These are phyloP conservation scores for Coemansia sp. DNA, from an alignment of 192 early-diverging fungal species.

Conservation along the genomic window DNA sequence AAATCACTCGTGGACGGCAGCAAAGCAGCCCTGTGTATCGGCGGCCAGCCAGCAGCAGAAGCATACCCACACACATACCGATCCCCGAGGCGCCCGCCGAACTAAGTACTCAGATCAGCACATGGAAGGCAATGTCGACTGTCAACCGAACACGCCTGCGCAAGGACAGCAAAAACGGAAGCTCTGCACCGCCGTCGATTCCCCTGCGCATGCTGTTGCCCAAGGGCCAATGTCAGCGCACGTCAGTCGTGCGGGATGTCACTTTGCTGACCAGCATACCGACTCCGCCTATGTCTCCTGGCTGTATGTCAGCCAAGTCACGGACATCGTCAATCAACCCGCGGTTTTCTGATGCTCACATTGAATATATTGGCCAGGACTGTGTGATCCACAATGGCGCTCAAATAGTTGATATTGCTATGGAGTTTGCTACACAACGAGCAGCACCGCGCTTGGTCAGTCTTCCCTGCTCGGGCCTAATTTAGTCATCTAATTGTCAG, in stretches of 20 bases:
- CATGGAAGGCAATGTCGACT: conserved; percentile 6
- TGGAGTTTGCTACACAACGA: conserved; percentile 31
- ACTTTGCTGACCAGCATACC: not conserved
- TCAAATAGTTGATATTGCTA: conserved; percentile 41
- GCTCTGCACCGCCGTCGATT: conserved; percentile 24
- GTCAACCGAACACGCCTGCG: conserved; percentile 9
- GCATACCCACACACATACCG: not conserved
- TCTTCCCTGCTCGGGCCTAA: conserved; percentile 12
- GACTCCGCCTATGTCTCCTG: conserved; percentile 13
- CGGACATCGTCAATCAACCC: conserved; percentile 18
- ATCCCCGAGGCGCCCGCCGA: not conserved
- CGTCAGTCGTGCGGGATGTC: not conserved
- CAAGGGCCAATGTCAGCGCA: not conserved
- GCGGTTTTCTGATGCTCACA: conserved; percentile 45
- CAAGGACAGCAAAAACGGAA: conserved; percentile 13
- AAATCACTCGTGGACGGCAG: conserved; percentile 31
- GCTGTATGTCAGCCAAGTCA: not conserved
- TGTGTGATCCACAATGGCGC: conserved; percentile 50
- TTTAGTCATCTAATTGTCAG: not conserved
- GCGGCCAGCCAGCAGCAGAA: conserved; percentile 5
- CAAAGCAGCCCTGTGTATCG: conserved; percentile 5
- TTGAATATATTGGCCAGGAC: conserved; percentile 48
- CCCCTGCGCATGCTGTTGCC: conserved; percentile 36
- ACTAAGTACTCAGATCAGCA: conserved; percentile 5
- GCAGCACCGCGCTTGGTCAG: conserved; percentile 44